Percentiles rank a stretch among this genome's conserved stretches.
These are phyloP conservation scores for Schrenkiella parvula DNA, from an alignment of 345 rosid species.

Conservation along the genomic window DNA sequence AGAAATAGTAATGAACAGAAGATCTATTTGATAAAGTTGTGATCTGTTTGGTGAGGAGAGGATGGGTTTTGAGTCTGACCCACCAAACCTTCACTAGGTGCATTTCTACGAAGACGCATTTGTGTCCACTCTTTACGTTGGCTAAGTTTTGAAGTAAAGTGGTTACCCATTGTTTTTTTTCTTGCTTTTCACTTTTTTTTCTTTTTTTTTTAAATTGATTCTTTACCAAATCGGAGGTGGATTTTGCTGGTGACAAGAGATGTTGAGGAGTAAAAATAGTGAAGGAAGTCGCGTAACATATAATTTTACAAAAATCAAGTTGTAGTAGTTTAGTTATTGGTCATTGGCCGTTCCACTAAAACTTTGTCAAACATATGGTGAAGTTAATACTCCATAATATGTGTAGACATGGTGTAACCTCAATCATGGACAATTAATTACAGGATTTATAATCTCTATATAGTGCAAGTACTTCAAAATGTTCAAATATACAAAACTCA, in stretches of 20 bases:
- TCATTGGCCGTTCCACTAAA: background rate
- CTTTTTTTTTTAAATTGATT: too few species aligned
- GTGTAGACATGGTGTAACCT: background rate
- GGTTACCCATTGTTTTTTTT: background rate
- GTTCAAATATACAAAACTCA: constrained; percentile 16
- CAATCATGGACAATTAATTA: background rate
- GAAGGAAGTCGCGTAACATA: background rate
- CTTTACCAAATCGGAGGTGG: background rate
- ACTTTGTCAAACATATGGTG: background rate
- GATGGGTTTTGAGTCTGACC: background rate
- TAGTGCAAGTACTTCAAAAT: background rate
- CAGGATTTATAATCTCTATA: background rate
- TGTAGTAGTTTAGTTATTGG: background rate
- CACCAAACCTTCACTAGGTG: background rate
- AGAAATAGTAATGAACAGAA: background rate
- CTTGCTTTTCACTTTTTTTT: too few species aligned
- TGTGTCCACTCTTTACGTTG: background rate
- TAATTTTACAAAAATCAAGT: background rate
- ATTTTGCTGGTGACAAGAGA: background rate
- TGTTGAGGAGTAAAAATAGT: background rate
- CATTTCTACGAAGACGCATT: background rate
- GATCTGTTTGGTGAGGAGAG: background rate
- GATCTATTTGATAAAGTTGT: background rate
- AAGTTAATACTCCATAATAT: background rate
- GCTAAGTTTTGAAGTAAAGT: background rate